phyloP scores from a whole-genome alignment of 352 stramenopile species.

The Globisporangium camurandrum region DNA sequence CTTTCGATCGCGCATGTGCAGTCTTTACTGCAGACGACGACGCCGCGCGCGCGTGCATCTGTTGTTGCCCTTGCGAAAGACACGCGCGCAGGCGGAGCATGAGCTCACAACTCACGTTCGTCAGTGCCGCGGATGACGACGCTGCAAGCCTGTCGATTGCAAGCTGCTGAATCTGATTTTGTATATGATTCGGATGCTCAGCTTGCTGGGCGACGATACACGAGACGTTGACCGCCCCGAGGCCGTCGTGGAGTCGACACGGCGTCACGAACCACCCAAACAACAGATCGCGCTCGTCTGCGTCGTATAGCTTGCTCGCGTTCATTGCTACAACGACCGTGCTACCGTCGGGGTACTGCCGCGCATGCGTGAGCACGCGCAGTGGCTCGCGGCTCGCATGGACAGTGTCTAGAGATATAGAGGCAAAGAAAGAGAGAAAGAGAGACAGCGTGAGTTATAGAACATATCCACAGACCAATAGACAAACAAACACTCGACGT shows the following conservation, averaged over 20 bases:
- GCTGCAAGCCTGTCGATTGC: no score
- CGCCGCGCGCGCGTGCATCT: neutral
- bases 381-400: slow-evolving; percentile 4
- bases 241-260: slow-evolving; percentile 21
- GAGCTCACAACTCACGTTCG: slow-evolving; percentile 47
- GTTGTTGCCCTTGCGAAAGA: slow-evolving; percentile 3
- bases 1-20: neutral
- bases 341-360: slow-evolving; percentile 56
- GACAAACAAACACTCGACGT: neutral
- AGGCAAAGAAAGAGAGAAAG: neutral
- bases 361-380: slow-evolving; percentile 36
- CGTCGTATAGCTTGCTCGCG: slow-evolving; percentile 14
- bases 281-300: slow-evolving; percentile 24
- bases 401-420: slow-evolving; percentile 10
- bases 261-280: slow-evolving; percentile 57
- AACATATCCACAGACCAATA: neutral
- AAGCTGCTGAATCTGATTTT: slow-evolving; percentile 23
- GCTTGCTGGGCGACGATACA: slow-evolving; percentile 34
- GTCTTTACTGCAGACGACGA: neutral
- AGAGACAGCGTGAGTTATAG: neutral
- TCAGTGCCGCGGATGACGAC: slow-evolving; percentile 3
- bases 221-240: slow-evolving; percentile 38
- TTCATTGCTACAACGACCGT: slow-evolving; percentile 40
- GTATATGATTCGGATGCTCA: no score
- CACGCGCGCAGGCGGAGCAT: slow-evolving; percentile 32